phyloP scores from a whole-genome alignment of 225 moss, liverwort and hornwort species.

The Pseudisothecium myosuroides region DNA sequence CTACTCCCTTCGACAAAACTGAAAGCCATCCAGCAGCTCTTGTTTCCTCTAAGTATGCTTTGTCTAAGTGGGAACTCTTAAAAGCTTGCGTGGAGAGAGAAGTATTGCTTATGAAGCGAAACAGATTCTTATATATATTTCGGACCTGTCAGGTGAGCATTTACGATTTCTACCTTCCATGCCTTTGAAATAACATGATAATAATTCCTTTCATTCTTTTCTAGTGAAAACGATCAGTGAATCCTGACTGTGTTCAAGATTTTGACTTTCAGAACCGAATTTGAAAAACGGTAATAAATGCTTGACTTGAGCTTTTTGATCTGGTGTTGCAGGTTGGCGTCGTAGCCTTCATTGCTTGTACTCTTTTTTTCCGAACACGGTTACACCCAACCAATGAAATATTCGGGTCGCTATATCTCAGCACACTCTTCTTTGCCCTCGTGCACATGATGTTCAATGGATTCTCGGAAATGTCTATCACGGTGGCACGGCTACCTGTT shows the following conservation, averaged over 20 bases:
- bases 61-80: conserved; percentile 60
- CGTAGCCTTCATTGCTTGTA: conserved; percentile 52
- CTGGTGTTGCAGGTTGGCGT: conserved; percentile 48
- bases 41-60: conserved; percentile 54
- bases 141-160: conserved; percentile 64
- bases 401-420: conserved; percentile 55
- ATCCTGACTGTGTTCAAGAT: no score
- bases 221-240: not conserved
- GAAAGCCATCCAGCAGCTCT: conserved; percentile 79
- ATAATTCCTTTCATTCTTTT: not conserved
- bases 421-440: conserved; percentile 67
- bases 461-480: conserved; percentile 86
- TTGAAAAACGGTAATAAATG: not conserved
- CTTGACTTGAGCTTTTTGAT: not conserved
- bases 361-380: conserved; percentile 68
- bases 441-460: conserved; percentile 91
- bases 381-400: conserved; percentile 49
- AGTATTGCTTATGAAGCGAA: conserved; percentile 62
- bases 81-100: conserved; percentile 78
- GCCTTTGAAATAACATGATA: not conserved
- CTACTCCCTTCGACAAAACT: conserved; percentile 49
- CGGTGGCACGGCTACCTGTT: conserved; percentile 69
- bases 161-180: not conserved
- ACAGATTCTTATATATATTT: conserved; percentile 76
- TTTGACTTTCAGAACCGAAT: not conserved